Percentiles rank a stretch among this genome's conserved stretches.
Evolutionary conservation across 2,329 filamentous ascomycete genomes (phyloP).

Genomic region (Magnaporthiopsis rhizophila): DNA sequence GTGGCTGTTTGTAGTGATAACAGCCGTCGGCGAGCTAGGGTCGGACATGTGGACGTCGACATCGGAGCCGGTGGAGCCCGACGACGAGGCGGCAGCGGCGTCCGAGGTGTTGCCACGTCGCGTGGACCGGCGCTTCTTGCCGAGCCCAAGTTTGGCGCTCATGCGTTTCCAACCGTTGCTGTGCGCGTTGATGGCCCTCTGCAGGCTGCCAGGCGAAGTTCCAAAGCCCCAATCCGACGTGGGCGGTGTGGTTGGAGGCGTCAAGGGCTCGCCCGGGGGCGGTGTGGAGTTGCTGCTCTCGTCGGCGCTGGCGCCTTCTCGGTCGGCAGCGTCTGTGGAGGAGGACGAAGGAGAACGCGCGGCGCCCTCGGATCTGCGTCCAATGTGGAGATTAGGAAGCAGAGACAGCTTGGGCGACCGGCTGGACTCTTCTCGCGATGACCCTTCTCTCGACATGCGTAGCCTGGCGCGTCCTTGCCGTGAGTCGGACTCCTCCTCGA

Average conservation of each 20-base stretch:
- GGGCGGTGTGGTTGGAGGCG: conserved; percentile 66
- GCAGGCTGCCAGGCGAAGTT: conserved; percentile 43
- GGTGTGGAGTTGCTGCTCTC: conserved; percentile 57
- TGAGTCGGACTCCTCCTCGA: conserved; percentile 26
- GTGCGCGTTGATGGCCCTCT: conserved; percentile 45
- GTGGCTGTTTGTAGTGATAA: conserved; percentile 13
- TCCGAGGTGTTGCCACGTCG: conserved; percentile 7
- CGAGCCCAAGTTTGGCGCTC: conserved; percentile 50
- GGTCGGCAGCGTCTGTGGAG: conserved; percentile 33
- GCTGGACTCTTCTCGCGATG: conserved; percentile 27
- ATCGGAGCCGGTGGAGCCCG: conserved; percentile 15
- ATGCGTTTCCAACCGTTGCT: conserved; percentile 58
- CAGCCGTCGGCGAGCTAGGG: conserved; percentile 12
- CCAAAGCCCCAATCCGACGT: conserved; percentile 48
- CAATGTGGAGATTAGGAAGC: conserved; percentile 32
- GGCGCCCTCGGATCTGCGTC: conserved; percentile 25
- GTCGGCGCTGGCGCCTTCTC: conserved; percentile 47
- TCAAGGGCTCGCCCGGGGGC: conserved; percentile 53
- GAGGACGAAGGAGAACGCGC: conserved; percentile 36
- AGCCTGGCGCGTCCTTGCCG: conserved; percentile 31
- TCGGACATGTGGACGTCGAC: conserved; percentile 29
- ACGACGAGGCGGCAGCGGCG: conserved; percentile 21
- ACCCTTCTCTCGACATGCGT: conserved; percentile 27
- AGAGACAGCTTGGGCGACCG: conserved; percentile 37
- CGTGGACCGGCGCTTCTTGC: conserved; percentile 2